Percentiles rank a stretch among this genome's conserved stretches.
These are phyloP conservation scores for Venturiaceae sp. DNA, from an alignment of 2,329 filamentous ascomycete genomes.

Conservation along the genomic window DNA sequence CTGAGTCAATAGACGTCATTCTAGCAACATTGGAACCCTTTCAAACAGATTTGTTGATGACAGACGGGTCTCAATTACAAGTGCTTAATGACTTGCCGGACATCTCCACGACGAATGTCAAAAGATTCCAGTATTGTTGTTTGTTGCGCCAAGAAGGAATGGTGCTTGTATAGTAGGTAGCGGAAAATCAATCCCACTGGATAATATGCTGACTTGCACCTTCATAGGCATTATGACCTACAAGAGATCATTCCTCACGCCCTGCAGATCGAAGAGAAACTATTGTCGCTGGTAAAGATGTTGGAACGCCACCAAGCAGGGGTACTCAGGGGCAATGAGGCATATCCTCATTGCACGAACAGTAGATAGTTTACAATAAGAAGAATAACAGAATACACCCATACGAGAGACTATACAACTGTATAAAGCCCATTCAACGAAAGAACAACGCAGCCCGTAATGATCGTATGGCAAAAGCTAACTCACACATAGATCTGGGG, in stretches of 20 bases:
- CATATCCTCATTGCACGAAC: too few species aligned
- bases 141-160: conserved; percentile 31
- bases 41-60: conserved; percentile 31
- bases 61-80: conserved; percentile 33
- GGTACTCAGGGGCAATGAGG: too few species aligned
- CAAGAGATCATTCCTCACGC: conserved; percentile 31
- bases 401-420: too few species aligned
- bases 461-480: neutral
- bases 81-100: conserved; percentile 34
- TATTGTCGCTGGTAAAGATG: conserved; percentile 7
- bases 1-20: conserved; percentile 36
- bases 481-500: conserved; percentile 4
- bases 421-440: too few species aligned
- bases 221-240: conserved; percentile 29
- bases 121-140: conserved; percentile 28
- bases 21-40: conserved; percentile 29
- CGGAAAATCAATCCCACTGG: too few species aligned
- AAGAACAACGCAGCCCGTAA: too few species aligned
- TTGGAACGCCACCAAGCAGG: too few species aligned
- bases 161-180: conserved; percentile 26
- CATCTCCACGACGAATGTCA: conserved; percentile 28
- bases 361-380: too few species aligned
- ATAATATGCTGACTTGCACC: too few species aligned
- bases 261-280: conserved; percentile 14
- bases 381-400: too few species aligned